Evolutionary conservation across 169 alveolate genomes (phyloP).

Genomic region (Hepatocystis sp.): DNA sequence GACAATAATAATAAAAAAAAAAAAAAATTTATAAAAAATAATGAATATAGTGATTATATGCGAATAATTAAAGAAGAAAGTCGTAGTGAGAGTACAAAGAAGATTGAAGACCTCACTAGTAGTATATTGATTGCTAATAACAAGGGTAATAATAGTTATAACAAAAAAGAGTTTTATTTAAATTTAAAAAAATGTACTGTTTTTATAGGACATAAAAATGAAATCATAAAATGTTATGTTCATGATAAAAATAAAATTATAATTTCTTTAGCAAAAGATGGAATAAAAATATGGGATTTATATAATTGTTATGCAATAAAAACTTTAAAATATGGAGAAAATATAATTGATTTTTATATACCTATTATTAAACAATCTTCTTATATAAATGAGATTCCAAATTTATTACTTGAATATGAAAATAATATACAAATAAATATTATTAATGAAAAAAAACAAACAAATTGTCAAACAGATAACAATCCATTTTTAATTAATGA

Average conservation of each 20-base stretch:
- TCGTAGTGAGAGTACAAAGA: neutral
- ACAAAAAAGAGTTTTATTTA: neutral
- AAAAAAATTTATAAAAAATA: too few relatives aligned
- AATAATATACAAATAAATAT: slow-evolving; percentile 28
- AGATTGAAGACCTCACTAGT: too few relatives aligned
- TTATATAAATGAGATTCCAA: slow-evolving; percentile 46
- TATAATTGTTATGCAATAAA: slow-evolving; percentile 65
- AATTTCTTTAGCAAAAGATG: slow-evolving; percentile 69
- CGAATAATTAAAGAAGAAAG: neutral
- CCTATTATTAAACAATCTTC: slow-evolving; percentile 22
- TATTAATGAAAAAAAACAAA: slow-evolving; percentile 9
- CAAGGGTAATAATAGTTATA: neutral
- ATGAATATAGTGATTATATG: neutral
- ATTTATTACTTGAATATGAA: slow-evolving; percentile 57
- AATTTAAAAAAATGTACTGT: slow-evolving; percentile 40
- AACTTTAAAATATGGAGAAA: slow-evolving; percentile 69
- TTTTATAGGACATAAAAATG: slow-evolving; percentile 68
- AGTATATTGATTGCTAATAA: neutral
- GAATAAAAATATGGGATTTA: slow-evolving; percentile 69
- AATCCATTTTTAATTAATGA: slow-evolving; percentile 9
- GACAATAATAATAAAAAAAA: neutral
- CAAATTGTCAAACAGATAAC: neutral
- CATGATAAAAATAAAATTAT: slow-evolving; percentile 51
- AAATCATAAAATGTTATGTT: slow-evolving; percentile 70
- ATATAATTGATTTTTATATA: slow-evolving; percentile 50